Conservation (phyloP, 495 filamentous ascomycete genomes). For the Aspergillus campestris region DNA sequence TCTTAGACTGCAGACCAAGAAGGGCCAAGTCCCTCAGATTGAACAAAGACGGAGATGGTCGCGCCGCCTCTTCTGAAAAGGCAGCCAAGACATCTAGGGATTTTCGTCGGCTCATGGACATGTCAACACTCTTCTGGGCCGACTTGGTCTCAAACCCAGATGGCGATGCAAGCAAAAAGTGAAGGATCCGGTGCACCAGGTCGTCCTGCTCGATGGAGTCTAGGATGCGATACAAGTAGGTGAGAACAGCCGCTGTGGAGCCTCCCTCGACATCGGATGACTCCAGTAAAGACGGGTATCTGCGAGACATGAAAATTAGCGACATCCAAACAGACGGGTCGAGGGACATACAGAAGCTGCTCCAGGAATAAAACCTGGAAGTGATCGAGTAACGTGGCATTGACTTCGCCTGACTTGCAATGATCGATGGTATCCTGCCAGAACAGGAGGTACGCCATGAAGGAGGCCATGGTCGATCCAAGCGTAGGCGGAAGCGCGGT, state of each 20-base stretch:
- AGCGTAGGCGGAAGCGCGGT: conserved; percentile 44
- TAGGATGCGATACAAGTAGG: conserved; percentile 83
- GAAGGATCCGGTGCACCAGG: conserved; percentile 85
- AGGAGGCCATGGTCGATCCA: conserved; percentile 76
- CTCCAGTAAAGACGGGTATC: conserved; percentile 91
- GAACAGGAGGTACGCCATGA: conserved; percentile 88
- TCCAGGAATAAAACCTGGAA: conserved; percentile 96
- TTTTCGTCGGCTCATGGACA: conserved; percentile 63
- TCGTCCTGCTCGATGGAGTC: conserved; percentile 87
- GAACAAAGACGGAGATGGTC: conserved; percentile 78
- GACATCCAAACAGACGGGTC: background rate
- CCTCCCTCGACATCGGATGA: conserved; percentile 95
- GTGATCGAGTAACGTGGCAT: conserved; percentile 86
- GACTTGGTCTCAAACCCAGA: conserved; percentile 14
- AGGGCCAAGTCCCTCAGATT: conserved; percentile 88
- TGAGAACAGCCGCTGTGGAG: conserved; percentile 90
- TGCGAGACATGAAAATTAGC: conserved; percentile 22
- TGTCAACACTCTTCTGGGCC: conserved; percentile 45
- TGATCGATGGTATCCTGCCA: conserved; percentile 98
- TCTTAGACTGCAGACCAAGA: conserved; percentile 73
- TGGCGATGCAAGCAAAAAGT: conserved; percentile 80
- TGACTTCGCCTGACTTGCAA: conserved; percentile 84
- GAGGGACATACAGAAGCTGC: conserved; percentile 69
- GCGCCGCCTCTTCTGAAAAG: conserved; percentile 52
- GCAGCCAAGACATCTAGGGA: conserved; percentile 81